These are phyloP conservation scores for Paratinospora sagittata DNA, from an alignment of 164 flowering plant genomes.

Conservation along the genomic window DNA sequence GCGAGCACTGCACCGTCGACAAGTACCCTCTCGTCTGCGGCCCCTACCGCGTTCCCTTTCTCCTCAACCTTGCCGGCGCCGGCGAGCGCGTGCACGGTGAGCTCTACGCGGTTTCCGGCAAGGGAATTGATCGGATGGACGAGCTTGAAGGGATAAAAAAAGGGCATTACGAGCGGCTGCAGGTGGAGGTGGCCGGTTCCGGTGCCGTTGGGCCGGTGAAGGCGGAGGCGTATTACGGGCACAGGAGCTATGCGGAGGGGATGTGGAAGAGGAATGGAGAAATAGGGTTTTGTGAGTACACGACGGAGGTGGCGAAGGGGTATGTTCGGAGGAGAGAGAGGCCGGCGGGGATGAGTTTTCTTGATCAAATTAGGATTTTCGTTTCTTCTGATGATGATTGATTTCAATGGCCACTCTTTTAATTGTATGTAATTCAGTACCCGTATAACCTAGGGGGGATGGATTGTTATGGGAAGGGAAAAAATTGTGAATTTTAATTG, in stretches of 20 bases:
- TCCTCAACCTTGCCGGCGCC: slow-evolving; percentile 59
- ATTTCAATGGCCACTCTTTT: too few relatives aligned
- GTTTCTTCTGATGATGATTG: slow-evolving; percentile 14
- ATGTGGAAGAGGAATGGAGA: slow-evolving; percentile 65
- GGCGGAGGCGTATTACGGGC: slow-evolving; percentile 74
- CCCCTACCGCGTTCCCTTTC: slow-evolving; percentile 79
- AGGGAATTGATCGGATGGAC: slow-evolving; percentile 50
- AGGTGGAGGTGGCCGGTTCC: slow-evolving; percentile 23
- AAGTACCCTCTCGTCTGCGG: slow-evolving; percentile 80
- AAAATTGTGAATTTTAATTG: too few relatives aligned
- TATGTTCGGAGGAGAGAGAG: slow-evolving; percentile 64
- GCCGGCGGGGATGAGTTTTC: slow-evolving; percentile 46
- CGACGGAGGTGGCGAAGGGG: slow-evolving; percentile 53
- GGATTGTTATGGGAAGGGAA: too few relatives aligned
- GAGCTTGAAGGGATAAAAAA: slow-evolving; percentile 57
- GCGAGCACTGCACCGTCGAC: slow-evolving; percentile 34
- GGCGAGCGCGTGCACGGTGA: slow-evolving; percentile 63
- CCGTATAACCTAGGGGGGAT: too few relatives aligned
- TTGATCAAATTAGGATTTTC: slow-evolving; percentile 55
- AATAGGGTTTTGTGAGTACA: slow-evolving; percentile 38
- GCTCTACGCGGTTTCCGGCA: slow-evolving; percentile 60
- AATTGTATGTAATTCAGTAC: too few relatives aligned
- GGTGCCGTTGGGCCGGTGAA: slow-evolving; percentile 8
- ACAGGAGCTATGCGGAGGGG: slow-evolving; percentile 55
- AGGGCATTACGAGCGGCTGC: slow-evolving; percentile 70